Evolutionary conservation across 768 basidiomycete species (phyloP), one percentile per base, ranked within the genome.

Genomic region (Hericium erinaceus): DNA sequence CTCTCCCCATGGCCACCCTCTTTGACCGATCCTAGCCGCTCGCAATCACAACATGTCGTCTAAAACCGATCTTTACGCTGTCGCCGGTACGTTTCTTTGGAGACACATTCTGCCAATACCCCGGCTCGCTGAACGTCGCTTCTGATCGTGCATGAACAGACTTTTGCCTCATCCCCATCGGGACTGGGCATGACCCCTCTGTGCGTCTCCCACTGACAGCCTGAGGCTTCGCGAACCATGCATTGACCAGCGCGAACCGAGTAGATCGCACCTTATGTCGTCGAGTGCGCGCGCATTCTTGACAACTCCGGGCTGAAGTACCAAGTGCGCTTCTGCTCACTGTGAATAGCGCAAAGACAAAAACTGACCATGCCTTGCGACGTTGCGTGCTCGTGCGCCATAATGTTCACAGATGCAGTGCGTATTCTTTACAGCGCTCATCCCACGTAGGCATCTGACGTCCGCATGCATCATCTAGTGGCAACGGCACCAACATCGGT

Each of bases 401-500:
- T 33, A 9, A 33, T 8, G 1, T 33, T 8, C 33, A 33, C 33
- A 33, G 33, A 33, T 33, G 33, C 33, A 33, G 33, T 33, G 33
- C 33, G 33, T 33, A 6, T 33, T 33, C 33, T 6, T 6, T 26
- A 10, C 33, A 33, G 33, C 33, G 8, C 33, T 33, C 8, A 33
- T 10, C 6, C 8, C 9, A 33, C 33, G 87, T 84, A 68, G 20
- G 18, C 40, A 37, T 18, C 49, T 24, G 28, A 39, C 37, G 33
- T 33, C 33, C 33, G 9, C 9, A 2, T 8, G 2, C 61, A 39
- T 60, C 12, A 52, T 7, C 44, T 33, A 92, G 92, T 64, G 92
- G 91, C 5, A 97, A 95, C 66, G 94, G 94, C 20, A 97, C 95
- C 1, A 95, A 95, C 67, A 65, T 95, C 41, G 92, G 89, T 80